Conservation (phyloP, 2,329 filamentous ascomycete genomes). For the Aspergillus uvarum region DNA sequence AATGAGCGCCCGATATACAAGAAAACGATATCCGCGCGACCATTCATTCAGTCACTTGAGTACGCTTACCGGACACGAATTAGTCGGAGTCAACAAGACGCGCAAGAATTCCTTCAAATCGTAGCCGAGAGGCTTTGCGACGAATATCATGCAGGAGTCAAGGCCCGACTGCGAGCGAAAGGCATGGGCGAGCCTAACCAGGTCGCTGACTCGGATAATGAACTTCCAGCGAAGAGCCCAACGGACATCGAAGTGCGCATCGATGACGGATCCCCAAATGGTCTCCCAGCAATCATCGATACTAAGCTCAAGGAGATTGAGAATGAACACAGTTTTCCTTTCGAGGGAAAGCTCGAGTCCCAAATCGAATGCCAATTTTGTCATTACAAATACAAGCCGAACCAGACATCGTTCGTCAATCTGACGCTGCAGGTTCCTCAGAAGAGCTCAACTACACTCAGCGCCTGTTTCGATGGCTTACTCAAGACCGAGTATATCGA, state of each 20-base stretch:
- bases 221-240: slow-evolving; percentile 23
- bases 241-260: slow-evolving; percentile 36
- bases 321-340: slow-evolving; percentile 67
- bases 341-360: slow-evolving; percentile 91
- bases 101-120: slow-evolving; percentile 94
- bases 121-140: slow-evolving; percentile 89
- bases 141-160: slow-evolving; percentile 83
- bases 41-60: slow-evolving; percentile 81
- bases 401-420: slow-evolving; percentile 82
- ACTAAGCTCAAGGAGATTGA: slow-evolving; percentile 40
- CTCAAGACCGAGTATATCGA: slow-evolving; percentile 96
- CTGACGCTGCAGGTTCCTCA: slow-evolving; percentile 90
- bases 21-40: slow-evolving; percentile 87
- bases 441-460: slow-evolving; percentile 74
- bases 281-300: slow-evolving; percentile 37
- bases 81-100: slow-evolving; percentile 93
- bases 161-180: slow-evolving; percentile 58
- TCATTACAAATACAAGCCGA: slow-evolving; percentile 82
- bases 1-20: slow-evolving; percentile 92
- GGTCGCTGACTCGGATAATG: slow-evolving; percentile 9
- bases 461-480: slow-evolving; percentile 86
- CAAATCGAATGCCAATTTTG: slow-evolving; percentile 91
- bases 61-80: slow-evolving; percentile 84
- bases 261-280: slow-evolving; percentile 36
- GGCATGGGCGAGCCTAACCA: slow-evolving; percentile 24